These are phyloP conservation scores for Apodospora peruviana DNA, from an alignment of 495 filamentous ascomycete genomes.

Conservation along the genomic window DNA sequence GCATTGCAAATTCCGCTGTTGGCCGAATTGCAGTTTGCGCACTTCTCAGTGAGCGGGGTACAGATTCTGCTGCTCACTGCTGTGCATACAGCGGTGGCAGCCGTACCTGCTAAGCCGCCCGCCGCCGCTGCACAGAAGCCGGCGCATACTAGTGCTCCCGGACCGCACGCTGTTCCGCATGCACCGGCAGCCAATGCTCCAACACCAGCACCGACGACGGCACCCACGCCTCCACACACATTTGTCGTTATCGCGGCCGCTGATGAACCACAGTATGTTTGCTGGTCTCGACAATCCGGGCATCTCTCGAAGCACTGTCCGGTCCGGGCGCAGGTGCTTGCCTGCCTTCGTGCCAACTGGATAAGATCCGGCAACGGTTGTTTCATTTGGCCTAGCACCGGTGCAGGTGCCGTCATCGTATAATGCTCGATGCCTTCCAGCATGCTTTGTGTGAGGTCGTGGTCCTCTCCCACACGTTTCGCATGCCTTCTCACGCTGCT, in stretches of 20 bases:
- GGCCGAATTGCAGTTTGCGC: not conserved
- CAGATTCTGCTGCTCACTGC: not conserved
- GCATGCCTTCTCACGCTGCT: not conserved
- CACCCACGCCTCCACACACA: not conserved
- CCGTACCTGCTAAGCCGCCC: not conserved
- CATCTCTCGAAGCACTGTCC: not conserved
- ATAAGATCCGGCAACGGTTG: not conserved
- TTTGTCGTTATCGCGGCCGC: not conserved
- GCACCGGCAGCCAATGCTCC: not conserved
- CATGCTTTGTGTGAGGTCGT: not conserved
- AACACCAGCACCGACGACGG: not conserved
- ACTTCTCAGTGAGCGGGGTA: not conserved
- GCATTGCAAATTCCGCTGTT: not conserved
- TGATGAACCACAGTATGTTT: not conserved
- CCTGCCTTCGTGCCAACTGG: not conserved
- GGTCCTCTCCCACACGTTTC: not conserved
- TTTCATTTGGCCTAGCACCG: not conserved
- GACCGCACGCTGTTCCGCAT: not conserved
- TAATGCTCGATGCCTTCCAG: not conserved
- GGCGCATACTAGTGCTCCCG: not conserved
- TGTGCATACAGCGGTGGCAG: not conserved
- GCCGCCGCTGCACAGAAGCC: not conserved
- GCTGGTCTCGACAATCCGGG: not conserved
- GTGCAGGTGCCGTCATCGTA: not conserved
- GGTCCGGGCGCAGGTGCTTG: not conserved